Base-by-base conservation (phyloP, 2,329 filamentous ascomycete species). In the Paecilomyces dactylethromorphus region DNA sequence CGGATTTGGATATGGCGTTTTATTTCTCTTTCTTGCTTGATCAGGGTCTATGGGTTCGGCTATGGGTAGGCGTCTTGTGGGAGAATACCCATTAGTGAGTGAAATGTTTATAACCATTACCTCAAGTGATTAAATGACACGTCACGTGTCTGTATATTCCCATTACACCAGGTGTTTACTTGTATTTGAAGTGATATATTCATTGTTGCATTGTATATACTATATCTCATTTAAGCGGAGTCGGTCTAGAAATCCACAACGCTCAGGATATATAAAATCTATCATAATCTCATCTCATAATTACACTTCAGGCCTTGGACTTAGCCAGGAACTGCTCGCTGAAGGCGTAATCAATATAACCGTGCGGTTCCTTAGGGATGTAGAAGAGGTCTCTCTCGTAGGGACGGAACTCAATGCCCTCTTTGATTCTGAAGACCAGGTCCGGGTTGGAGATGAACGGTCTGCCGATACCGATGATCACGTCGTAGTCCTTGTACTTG, bases 361-460 rank as follows among this genome's bases (percentile, higher is more conserved):
- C 78, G 54, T 66, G 67, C 0, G 71, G 62, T 3, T 68, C 61
- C 62, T 74, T 71, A 15, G 64, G 53, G 0, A 60, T 45, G 59
- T 82, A 81, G 57, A 82, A 80, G 0, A 67, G 71, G 0, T 70
- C 63, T 8, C 78, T 65, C 54, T 78, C 62, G 57, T 80, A 79
- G 7, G 69, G 65, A 5, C 66, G 67, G 12, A 80, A 60, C 1
- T 68, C 63, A 8, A 81, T 61, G 0, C 69, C 69, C 39, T 76
- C 59, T 68, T 72, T 69, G 1, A 79, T 55, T n/a, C 74, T 69
- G 64, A 73, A 79, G 0, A 75, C 69, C 56, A 81, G 60, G 58
- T 81, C 79, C 0, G 79, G 79, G 57, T 76, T 81, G 13, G 78
- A 65, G 15, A 77, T 77, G 57, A 72, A 81, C 7, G 69, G 69